Conservation (phyloP, 2,329 filamentous ascomycete species). For the Paraconiothyrium brasiliense region DNA sequence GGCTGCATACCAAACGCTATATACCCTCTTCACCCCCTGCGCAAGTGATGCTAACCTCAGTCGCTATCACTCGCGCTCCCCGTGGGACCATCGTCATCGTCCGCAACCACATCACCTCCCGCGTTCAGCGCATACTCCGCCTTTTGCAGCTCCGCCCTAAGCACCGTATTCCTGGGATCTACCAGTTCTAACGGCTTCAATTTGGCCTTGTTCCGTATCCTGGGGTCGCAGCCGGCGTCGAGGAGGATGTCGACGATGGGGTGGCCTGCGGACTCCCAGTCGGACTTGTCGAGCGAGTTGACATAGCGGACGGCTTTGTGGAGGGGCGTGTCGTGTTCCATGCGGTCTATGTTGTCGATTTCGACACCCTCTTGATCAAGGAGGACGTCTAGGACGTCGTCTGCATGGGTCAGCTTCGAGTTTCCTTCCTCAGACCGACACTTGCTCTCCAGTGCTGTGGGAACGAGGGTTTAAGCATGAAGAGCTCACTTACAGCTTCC, state of each 20-base stretch:
- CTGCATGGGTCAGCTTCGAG: constrained; percentile 51
- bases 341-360: constrained; percentile 78
- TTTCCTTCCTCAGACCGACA: not conserved
- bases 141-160: constrained; percentile 72
- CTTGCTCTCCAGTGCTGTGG: not conserved
- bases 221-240: constrained; percentile 76
- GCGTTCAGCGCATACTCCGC: constrained; percentile 71
- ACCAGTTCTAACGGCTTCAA: constrained; percentile 76
- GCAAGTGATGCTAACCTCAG: constrained; percentile 22
- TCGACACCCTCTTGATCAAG: constrained; percentile 86
- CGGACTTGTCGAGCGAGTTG: constrained; percentile 71
- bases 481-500: constrained; percentile 76
- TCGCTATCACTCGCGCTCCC: constrained; percentile 61
- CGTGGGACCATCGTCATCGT: constrained; percentile 58
- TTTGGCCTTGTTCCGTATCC: constrained; percentile 75
- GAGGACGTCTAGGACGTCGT: constrained; percentile 82
- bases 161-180: constrained; percentile 72
- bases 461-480: too few species aligned
- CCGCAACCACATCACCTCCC: constrained; percentile 59
- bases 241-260: constrained; percentile 81
- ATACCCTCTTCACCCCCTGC: not conserved
- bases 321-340: constrained; percentile 80
- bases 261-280: constrained; percentile 72
- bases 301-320: constrained; percentile 81
- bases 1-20: not conserved